These are phyloP conservation scores for Phaffia tasmanica DNA, from an alignment of 768 basidiomycete species.

Conservation along the genomic window DNA sequence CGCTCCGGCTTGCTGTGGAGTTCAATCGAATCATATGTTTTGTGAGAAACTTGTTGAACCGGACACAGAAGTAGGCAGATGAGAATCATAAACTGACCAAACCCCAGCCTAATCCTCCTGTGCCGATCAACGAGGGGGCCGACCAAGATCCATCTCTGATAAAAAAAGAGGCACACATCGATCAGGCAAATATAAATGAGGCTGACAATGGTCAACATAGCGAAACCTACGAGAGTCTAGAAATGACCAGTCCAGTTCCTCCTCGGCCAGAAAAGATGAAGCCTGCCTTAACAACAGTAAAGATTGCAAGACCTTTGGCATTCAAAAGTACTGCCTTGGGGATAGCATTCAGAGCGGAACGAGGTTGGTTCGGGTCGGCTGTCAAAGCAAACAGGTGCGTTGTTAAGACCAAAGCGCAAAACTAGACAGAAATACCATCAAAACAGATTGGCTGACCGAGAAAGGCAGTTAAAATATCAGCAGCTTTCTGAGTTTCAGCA, in stretches of 20 bases:
- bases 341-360: slow-evolving; percentile 84
- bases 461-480: slow-evolving; percentile 79
- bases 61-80: too few relatives aligned
- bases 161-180: not conserved
- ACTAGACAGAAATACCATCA: not conserved
- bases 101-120: slow-evolving; percentile 24
- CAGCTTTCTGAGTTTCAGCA: slow-evolving; percentile 50
- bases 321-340: slow-evolving; percentile 83
- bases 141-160: slow-evolving; percentile 22
- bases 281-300: slow-evolving; percentile 22
- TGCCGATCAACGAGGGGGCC: slow-evolving; percentile 11
- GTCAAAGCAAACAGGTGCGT: not conserved
- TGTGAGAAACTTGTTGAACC: too few relatives aligned
- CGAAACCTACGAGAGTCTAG: slow-evolving; percentile 11
- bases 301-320: slow-evolving; percentile 56
- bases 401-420: slow-evolving; percentile 6
- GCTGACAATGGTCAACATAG: not conserved
- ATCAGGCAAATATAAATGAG: not conserved
- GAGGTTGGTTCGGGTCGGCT: slow-evolving; percentile 79
- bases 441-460: slow-evolving; percentile 49
- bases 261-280: slow-evolving; percentile 23
- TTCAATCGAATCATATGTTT: too few relatives aligned
- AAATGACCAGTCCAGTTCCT: slow-evolving; percentile 21
- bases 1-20: slow-evolving; percentile 19
- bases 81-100: not conserved